Evolutionary conservation across 352 stramenopile genomes (phyloP).

Genomic region (Phytophthora syringae): DNA sequence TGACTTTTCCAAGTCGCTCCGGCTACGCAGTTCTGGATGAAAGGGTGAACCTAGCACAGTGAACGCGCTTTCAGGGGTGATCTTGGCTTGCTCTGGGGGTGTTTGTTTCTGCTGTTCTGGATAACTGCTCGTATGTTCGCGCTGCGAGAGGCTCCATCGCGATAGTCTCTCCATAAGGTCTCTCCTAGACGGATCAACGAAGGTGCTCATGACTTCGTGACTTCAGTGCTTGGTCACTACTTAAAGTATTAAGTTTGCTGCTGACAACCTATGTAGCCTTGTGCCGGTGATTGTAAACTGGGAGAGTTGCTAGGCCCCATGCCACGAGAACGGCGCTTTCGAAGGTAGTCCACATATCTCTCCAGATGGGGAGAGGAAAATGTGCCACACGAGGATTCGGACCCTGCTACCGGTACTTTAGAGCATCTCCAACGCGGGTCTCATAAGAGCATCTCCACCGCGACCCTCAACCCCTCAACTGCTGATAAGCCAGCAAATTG

Average conservation of each 20-base stretch:
- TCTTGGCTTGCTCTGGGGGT: conserved; percentile 6
- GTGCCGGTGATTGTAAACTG: no score
- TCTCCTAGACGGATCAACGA: conserved; percentile 23
- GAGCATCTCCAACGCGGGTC: no score
- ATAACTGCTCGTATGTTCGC: conserved; percentile 5
- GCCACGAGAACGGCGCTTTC: no score
- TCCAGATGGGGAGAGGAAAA: conserved; percentile 11
- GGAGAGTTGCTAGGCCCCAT: no score
- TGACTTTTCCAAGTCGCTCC: background rate
- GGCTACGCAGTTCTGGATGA: conserved; percentile 1
- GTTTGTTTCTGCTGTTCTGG: background rate
- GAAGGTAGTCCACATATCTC: no score
- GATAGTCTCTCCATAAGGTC: conserved; percentile 27
- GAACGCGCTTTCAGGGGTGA: conserved; percentile 25
- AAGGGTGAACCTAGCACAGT: conserved; percentile 23
- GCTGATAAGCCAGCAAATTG: no score
- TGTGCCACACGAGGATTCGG: background rate
- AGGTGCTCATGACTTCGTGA: conserved; percentile 11
- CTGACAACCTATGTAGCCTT: no score
- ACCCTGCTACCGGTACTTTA: no score
- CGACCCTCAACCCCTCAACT: no score
- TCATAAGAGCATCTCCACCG: no score
- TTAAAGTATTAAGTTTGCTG: no score
- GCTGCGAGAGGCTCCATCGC: conserved; percentile 24
- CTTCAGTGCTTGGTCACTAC: background rate